These are phyloP conservation scores for Nannochloropsis gaditana DNA, from an alignment of 108 stramenopile species.

Conservation along the genomic window DNA sequence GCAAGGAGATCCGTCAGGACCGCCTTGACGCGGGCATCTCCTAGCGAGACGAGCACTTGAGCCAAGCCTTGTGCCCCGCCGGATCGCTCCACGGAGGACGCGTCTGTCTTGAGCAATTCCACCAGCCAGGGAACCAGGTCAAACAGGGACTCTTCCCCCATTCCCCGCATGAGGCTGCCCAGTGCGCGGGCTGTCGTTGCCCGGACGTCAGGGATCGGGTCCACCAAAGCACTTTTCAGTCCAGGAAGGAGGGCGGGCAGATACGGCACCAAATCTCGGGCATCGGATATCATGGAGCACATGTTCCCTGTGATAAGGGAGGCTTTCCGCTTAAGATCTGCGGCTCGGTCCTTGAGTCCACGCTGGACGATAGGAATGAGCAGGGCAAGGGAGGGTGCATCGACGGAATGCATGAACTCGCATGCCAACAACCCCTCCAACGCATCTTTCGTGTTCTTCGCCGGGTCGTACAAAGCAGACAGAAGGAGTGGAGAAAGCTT, in stretches of 20 bases:
- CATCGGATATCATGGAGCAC: constrained; percentile 94
- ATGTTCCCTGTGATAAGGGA: constrained; percentile 96
- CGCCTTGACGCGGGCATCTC: constrained; percentile 60
- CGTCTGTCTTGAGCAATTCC: constrained; percentile 67
- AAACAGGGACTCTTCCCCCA: constrained; percentile 79
- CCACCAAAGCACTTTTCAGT: constrained; percentile 78
- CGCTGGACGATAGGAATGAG: constrained; percentile 95
- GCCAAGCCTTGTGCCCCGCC: constrained; percentile 95
- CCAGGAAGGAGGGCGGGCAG: constrained; percentile 86
- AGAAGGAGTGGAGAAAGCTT: constrained; percentile 66
- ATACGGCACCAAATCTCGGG: constrained; percentile 91
- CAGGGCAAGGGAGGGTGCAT: constrained; percentile 95
- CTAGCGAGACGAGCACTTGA: constrained; percentile 59
- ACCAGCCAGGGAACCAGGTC: constrained; percentile 90
- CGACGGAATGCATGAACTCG: constrained; percentile 94
- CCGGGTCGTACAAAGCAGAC: constrained; percentile 84
- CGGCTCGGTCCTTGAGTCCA: constrained; percentile 86
- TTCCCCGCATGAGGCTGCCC: constrained; percentile 79
- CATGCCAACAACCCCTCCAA: constrained; percentile 52
- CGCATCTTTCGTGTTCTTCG: constrained; percentile 53
- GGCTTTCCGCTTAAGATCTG: constrained; percentile 86
- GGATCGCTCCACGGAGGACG: constrained; percentile 80
- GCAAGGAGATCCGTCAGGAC: constrained; percentile 80
- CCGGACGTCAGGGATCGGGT: constrained; percentile 87
- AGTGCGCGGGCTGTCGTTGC: constrained; percentile 83